These are phyloP conservation scores for Podospora didyma DNA, from an alignment of 495 filamentous ascomycete species.

Conservation along the genomic window DNA sequence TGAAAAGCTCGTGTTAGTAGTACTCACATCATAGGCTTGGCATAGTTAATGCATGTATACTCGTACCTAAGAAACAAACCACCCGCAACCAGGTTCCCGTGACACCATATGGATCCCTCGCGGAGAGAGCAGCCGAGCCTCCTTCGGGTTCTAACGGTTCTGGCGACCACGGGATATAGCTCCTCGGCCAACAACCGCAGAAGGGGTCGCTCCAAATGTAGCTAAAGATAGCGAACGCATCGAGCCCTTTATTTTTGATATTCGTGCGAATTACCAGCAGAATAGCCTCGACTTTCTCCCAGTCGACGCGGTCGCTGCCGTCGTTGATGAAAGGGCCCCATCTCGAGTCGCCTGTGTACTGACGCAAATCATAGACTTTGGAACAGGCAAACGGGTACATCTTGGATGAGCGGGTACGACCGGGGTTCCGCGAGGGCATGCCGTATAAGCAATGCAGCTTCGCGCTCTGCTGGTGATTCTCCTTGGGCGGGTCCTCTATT, in stretches of 20 bases:
- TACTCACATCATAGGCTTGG: not conserved
- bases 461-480: constrained; percentile 52
- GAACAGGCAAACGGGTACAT: constrained; percentile 54
- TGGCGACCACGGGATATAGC: constrained; percentile 32
- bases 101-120: constrained; percentile 56
- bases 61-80: constrained; percentile 45
- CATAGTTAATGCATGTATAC: too few relatives aligned
- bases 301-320: constrained; percentile 52
- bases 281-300: constrained; percentile 67
- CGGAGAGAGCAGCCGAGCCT: too few relatives aligned
- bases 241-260: constrained; percentile 40
- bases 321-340: constrained; percentile 64
- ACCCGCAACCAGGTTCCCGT: constrained; percentile 57
- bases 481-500: constrained; percentile 8
- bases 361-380: constrained; percentile 61
- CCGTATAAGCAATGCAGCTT: constrained; percentile 62
- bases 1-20: not conserved
- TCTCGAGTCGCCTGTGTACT: constrained; percentile 48
- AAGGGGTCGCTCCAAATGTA: constrained; percentile 51
- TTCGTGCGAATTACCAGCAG: constrained; percentile 58
- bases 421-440: constrained; percentile 34
- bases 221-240: constrained; percentile 36
- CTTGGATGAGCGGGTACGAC: constrained; percentile 18
- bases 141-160: constrained; percentile 25
- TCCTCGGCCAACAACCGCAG: constrained; percentile 46